phyloP scores from a whole-genome alignment of 345 rosid genomes.

The Laguncularia racemosa region DNA sequence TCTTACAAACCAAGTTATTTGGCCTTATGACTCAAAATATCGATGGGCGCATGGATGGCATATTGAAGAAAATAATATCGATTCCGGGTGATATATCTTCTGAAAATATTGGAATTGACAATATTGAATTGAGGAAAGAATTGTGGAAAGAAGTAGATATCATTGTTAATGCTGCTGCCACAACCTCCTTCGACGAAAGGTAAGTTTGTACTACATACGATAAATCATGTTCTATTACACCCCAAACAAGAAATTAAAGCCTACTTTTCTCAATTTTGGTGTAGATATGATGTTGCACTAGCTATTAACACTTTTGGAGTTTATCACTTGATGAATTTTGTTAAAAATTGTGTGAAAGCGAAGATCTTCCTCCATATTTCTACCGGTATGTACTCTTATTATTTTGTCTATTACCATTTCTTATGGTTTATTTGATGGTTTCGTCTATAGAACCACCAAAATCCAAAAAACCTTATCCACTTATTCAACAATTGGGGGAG shows the following conservation, averaged over 20 bases:
- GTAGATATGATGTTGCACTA: constrained; percentile 47
- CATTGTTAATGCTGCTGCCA: constrained; percentile 36
- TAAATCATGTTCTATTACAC: too few species aligned
- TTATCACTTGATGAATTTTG: constrained; percentile 50
- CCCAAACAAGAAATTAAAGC: too few species aligned
- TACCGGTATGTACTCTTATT: constrained; percentile 30
- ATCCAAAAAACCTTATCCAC: too few species aligned
- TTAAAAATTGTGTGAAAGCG: constrained; percentile 41
- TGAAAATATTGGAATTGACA: constrained; percentile 21
- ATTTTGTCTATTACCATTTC: too few species aligned
- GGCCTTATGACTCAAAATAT: constrained; percentile 9
- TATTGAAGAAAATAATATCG: constrained; percentile 8
- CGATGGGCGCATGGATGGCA: constrained; percentile 12
- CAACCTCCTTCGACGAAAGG: constrained; percentile 40
- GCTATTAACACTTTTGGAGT: constrained; percentile 46
- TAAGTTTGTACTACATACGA: neutral
- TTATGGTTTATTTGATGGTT: too few species aligned
- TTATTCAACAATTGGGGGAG: too few species aligned
- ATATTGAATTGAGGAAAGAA: constrained; percentile 13
- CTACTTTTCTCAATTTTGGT: neutral
- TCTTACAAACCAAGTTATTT: too few species aligned
- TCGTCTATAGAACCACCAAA: too few species aligned
- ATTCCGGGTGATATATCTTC: constrained; percentile 25
- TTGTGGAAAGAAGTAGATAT: constrained; percentile 27
- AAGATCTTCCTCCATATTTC: constrained; percentile 42